phyloP scores from a whole-genome alignment of 352 stramenopile genomes.

The Pythium periplocum region DNA sequence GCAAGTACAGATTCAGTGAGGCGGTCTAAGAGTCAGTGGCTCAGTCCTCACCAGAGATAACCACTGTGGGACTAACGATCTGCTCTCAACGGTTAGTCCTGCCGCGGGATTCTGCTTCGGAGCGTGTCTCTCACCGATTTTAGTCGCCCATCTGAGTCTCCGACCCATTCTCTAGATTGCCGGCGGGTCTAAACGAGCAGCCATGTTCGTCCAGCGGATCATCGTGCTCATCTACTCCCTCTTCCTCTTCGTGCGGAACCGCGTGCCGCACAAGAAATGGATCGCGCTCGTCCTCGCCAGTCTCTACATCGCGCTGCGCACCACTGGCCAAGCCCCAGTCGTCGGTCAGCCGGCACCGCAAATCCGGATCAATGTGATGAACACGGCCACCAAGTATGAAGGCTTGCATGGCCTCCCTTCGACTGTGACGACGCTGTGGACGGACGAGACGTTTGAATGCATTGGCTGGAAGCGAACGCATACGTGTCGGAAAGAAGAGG shows the following conservation, averaged over 20 bases:
- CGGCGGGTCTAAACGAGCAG: background rate
- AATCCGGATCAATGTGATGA: constrained; percentile 74
- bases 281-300: constrained; percentile 37
- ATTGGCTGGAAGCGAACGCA: constrained; percentile 82
- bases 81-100: too few species aligned
- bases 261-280: constrained; percentile 69
- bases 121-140: background rate
- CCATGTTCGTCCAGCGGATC: constrained; percentile 69
- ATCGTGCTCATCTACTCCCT: constrained; percentile 61
- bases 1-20: too few species aligned
- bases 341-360: constrained; percentile 44
- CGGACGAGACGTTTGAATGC: constrained; percentile 77
- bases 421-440: constrained; percentile 55
- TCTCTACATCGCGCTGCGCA: constrained; percentile 55
- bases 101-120: too few species aligned
- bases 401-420: constrained; percentile 55
- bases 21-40: too few species aligned
- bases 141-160: background rate
- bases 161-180: background rate
- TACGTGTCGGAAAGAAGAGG: constrained; percentile 35
- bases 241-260: constrained; percentile 50
- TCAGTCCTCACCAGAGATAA: too few species aligned
- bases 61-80: too few species aligned
- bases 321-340: constrained; percentile 47
- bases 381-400: constrained; percentile 55